Conservation (phyloP, 2,329 filamentous ascomycete genomes). For the Phialemoniopsis sp. region DNA sequence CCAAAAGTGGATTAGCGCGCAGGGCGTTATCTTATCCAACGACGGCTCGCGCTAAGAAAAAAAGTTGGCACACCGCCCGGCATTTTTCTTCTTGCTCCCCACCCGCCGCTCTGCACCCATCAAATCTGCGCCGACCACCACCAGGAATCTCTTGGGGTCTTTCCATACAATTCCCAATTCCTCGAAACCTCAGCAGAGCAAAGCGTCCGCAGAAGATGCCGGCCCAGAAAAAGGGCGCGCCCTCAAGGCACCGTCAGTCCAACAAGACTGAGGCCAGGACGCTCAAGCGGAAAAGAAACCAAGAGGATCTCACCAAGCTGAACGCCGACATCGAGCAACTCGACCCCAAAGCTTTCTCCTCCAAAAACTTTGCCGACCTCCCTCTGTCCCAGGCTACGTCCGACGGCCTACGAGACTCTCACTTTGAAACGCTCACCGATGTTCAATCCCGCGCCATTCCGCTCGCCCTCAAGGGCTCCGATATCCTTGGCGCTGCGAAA, state of each 20-base stretch:
- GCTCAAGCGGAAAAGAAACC: slow-evolving; percentile 17
- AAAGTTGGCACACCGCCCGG: too few species aligned
- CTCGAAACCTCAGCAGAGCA: too few species aligned
- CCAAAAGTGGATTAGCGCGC: too few species aligned
- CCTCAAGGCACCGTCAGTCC: slow-evolving; percentile 1
- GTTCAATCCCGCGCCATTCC: slow-evolving; percentile 90
- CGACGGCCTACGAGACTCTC: slow-evolving; percentile 75
- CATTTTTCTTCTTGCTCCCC: too few species aligned
- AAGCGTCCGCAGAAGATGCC: too few species aligned
- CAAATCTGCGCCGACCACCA: too few species aligned
- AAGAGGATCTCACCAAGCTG: slow-evolving; percentile 18
- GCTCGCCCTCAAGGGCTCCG: slow-evolving; percentile 75
- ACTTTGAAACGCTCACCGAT: slow-evolving; percentile 88
- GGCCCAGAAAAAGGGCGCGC: background rate
- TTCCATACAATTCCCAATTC: too few species aligned
- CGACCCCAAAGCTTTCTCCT: slow-evolving; percentile 53
- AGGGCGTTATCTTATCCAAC: background rate
- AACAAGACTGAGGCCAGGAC: slow-evolving; percentile 12
- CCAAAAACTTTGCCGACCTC: slow-evolving; percentile 74
- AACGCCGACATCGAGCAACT: slow-evolving; percentile 15
- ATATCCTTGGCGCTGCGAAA: slow-evolving; percentile 93
- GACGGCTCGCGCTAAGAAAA: too few species aligned
- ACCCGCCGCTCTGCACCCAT: too few species aligned
- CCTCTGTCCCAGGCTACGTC: slow-evolving; percentile 80
- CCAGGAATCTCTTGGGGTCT: too few species aligned